Evolutionary conservation across 164 flowering plant genomes (phyloP).

Genomic region (Piper betle): DNA sequence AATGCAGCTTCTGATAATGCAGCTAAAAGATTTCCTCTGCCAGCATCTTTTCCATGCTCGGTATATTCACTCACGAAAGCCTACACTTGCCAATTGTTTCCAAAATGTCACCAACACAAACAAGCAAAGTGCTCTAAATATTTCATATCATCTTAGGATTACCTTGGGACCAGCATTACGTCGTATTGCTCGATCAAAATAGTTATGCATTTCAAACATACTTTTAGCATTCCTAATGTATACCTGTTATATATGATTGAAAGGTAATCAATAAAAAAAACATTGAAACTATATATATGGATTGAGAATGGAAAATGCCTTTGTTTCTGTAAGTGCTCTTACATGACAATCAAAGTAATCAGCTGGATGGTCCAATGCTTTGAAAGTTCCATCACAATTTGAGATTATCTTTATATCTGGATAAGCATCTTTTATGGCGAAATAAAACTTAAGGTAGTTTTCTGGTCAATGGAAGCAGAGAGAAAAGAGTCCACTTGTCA

Average conservation of each 20-base stretch:
- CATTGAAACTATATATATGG: background rate
- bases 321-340: slow-evolving; percentile 11
- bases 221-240: slow-evolving; percentile 41
- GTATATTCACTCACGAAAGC: slow-evolving; percentile 50
- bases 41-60: slow-evolving; percentile 76
- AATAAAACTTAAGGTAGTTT: slow-evolving; percentile 72
- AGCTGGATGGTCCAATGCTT: slow-evolving; percentile 74
- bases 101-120: background rate
- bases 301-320: background rate
- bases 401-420: slow-evolving; percentile 79
- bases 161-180: slow-evolving; percentile 70
- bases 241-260: slow-evolving; percentile 20
- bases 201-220: slow-evolving; percentile 35
- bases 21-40: slow-evolving; percentile 68
- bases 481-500: too few species aligned
- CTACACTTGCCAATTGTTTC: slow-evolving; percentile 15
- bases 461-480: slow-evolving; percentile 26
- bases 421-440: slow-evolving; percentile 51
- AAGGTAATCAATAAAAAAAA: background rate
- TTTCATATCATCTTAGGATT: background rate
- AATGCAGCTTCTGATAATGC: slow-evolving; percentile 86
- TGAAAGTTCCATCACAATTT: slow-evolving; percentile 79
- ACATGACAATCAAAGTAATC: slow-evolving; percentile 94
- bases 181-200: slow-evolving; percentile 50
- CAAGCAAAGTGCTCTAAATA: background rate